These are phyloP conservation scores for Suillus hirtellus DNA, from an alignment of 768 basidiomycete genomes.

Conservation along the genomic window DNA sequence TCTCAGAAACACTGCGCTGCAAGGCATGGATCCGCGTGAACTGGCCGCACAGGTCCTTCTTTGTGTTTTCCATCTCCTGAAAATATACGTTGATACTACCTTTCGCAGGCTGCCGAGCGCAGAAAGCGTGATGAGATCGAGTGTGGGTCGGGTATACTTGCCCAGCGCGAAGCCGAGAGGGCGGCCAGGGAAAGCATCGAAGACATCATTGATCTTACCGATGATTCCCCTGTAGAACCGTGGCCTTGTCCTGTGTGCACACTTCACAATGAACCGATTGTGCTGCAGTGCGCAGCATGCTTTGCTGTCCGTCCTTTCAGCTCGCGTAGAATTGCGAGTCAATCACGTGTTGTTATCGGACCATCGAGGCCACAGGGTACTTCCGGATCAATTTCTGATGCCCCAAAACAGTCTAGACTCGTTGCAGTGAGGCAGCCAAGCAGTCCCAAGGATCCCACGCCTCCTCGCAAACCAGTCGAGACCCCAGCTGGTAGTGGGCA, in stretches of 20 bases:
- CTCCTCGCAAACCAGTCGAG: neutral
- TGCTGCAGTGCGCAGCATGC: slow-evolving; percentile 61
- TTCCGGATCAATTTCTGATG: neutral
- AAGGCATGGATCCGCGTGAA: slow-evolving; percentile 62
- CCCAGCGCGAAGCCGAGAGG: slow-evolving; percentile 63
- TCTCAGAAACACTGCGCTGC: slow-evolving; percentile 30
- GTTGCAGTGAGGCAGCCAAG: slow-evolving; percentile 6
- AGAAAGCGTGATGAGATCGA: slow-evolving; percentile 70
- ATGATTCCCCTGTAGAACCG: slow-evolving; percentile 25
- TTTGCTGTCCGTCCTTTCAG: slow-evolving; percentile 33
- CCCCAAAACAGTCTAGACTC: neutral
- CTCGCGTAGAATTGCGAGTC: slow-evolving; percentile 8
- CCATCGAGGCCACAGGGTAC: slow-evolving; percentile 29
- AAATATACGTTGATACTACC: neutral
- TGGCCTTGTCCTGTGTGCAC: slow-evolving; percentile 62
- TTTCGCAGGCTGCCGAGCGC: slow-evolving; percentile 79
- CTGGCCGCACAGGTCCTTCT: slow-evolving; percentile 65
- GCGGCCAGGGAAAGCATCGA: slow-evolving; percentile 68
- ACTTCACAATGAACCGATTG: slow-evolving; percentile 50
- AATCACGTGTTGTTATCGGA: neutral
- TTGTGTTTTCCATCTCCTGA: neutral
- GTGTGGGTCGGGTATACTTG: slow-evolving; percentile 64
- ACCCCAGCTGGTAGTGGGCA: slow-evolving; percentile 19
- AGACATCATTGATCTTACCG: slow-evolving; percentile 57
- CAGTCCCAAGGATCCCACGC: slow-evolving; percentile 6